Base-by-base conservation (phyloP, 2,329 filamentous ascomycete genomes). In the Botrytis fabae region DNA sequence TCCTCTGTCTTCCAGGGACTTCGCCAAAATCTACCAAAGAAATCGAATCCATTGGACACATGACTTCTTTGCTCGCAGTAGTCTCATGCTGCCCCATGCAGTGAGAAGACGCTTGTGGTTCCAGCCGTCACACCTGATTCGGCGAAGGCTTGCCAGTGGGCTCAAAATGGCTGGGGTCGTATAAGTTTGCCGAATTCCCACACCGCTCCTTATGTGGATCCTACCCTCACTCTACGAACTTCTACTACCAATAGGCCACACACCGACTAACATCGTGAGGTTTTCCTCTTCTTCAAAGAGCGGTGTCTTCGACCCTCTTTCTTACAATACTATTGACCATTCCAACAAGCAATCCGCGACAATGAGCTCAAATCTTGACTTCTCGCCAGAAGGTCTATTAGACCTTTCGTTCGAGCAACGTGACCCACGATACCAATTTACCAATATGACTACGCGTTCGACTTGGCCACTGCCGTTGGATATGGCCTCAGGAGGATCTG, bases 331-430 rank as follows among this genome's bases (percentile, higher is more conserved):
- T 83, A 83, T 83, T 84, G 77, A 80, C 77, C 79, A 80, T 82
- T 76, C 75, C 77, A 75, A 75, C 74, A 72, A 79, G 74, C 70
- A 70, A 75, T 75, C 75, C 78, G 78, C 78, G 76, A 86, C 80
- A 81, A 87, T 87, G 89, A 86, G 85, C 76, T 81, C 80, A 76
- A 80, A 80, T 83, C 86, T 87, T 84, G 87, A 90, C 80, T 91
- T 88, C 84, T 86, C 86, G 82, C 86, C 86, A 83, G 88, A 90
- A 82, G 87, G 85, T 81, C 85, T 91, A 80, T 81, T 91, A 80
- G 88, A 90, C 80, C 84, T 90, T 80, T 86, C 85, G 77, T 90
- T 86, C 83, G 87, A 90, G 81, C 85, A 85, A 79, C 85, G 86
- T 82, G 85, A 88, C 77, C 85, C 78, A 72, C 76, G 86, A 80